Conservation (phyloP, 495 filamentous ascomycete genomes). For the Xylaria venustula region DNA sequence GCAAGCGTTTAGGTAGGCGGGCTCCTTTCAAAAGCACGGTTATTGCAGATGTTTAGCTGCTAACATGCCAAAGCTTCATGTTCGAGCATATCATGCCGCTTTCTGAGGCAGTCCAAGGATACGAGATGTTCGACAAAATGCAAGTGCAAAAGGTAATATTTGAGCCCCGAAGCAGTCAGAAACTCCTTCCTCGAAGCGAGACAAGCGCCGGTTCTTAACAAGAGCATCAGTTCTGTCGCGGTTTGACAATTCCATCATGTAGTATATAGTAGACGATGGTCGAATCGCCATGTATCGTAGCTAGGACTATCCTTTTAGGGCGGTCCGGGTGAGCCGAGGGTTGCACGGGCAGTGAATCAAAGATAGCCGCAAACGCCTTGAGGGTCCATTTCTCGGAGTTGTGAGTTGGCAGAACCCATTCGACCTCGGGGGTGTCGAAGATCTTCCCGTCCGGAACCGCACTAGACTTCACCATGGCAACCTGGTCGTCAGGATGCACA, state of each 20-base stretch:
- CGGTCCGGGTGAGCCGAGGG: conserved; percentile 43
- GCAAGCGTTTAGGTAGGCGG: conserved; percentile 70
- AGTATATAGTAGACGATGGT: conserved; percentile 95
- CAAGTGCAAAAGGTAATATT: conserved; percentile 86
- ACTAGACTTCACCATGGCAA: conserved; percentile 66
- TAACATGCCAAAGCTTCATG: conserved; percentile 68
- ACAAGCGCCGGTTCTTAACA: background rate
- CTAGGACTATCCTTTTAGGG: conserved; percentile 74
- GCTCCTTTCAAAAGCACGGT: conserved; percentile 1
- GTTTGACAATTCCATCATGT: conserved; percentile 94
- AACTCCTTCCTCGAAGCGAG: background rate
- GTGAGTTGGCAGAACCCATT: conserved; percentile 87
- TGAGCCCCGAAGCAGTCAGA: conserved; percentile 30
- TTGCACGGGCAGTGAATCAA: conserved; percentile 66
- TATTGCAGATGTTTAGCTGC: background rate
- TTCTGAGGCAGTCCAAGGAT: conserved; percentile 78
- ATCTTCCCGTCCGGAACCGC: conserved; percentile 36
- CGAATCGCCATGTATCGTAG: conserved; percentile 82
- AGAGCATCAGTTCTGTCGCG: conserved; percentile 76
- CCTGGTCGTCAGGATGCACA: conserved; percentile 89
- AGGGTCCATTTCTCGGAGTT: conserved; percentile 82
- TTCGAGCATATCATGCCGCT: conserved; percentile 91
- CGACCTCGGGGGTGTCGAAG: conserved; percentile 55
- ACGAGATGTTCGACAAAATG: conserved; percentile 90
- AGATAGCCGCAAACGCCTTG: conserved; percentile 70